These are phyloP conservation scores for Clavispora carvajalis DNA, from an alignment of 805 yeast genomes.

Conservation along the genomic window DNA sequence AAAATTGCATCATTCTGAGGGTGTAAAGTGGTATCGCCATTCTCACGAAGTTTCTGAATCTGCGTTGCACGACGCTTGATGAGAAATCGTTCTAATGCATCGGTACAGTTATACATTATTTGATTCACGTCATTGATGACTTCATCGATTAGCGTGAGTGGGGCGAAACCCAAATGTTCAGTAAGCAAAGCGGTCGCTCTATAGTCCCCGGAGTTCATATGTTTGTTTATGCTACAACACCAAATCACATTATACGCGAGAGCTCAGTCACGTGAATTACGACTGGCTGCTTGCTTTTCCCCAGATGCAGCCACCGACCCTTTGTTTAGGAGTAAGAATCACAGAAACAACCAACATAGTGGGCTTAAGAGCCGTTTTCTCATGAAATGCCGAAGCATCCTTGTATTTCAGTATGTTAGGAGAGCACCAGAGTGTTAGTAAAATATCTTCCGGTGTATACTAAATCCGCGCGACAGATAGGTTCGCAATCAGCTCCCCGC, in stretches of 20 bases:
- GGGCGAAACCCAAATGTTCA: conserved; percentile 83
- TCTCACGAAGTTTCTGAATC: conserved; percentile 11
- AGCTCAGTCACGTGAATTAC: not conserved
- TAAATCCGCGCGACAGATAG: not conserved
- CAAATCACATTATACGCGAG: not conserved
- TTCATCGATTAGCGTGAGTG: conserved; percentile 77
- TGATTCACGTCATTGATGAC: conserved; percentile 84
- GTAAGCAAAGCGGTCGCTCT: conserved; percentile 49
- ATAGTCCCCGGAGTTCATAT: conserved; percentile 20
- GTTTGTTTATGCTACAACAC: not conserved
- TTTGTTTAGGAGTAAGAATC: too few relatives aligned
- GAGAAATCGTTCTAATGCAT: conserved; percentile 68
- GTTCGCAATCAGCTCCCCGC: not conserved
- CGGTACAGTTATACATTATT: conserved; percentile 74
- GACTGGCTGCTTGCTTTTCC: too few relatives aligned
- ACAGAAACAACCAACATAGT: too few relatives aligned
- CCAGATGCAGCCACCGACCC: too few relatives aligned
- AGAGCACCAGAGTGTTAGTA: too few relatives aligned
- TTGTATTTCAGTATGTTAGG: too few relatives aligned
- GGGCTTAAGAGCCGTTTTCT: too few relatives aligned
- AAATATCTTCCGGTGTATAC: not conserved
- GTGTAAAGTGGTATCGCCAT: not conserved
- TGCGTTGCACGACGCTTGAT: conserved; percentile 16
- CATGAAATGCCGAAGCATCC: too few relatives aligned
- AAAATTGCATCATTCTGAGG: conserved; percentile 7